phyloP scores from a whole-genome alignment of 257 asterid genomes.

The Ophiorrhiza pumila region DNA sequence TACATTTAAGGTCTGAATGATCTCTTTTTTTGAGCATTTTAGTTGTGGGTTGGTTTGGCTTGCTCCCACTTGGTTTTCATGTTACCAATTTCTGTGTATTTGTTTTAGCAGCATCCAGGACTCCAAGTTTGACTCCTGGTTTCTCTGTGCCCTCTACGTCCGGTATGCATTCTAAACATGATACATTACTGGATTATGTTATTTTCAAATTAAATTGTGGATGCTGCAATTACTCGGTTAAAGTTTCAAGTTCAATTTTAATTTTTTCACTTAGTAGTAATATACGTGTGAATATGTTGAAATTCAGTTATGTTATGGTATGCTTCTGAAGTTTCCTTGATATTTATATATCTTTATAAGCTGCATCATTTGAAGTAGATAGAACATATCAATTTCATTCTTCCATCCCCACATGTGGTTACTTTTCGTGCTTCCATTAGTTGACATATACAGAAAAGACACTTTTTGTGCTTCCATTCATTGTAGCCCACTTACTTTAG shows the following conservation, averaged over 20 bases:
- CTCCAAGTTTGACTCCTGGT: too few species aligned
- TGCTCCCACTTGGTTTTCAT: too few species aligned
- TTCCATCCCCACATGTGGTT: not conserved
- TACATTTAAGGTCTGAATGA: too few species aligned
- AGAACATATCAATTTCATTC: not conserved
- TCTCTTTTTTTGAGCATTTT: too few species aligned
- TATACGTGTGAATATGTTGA: not conserved
- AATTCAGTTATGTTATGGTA: not conserved
- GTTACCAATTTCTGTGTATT: too few species aligned
- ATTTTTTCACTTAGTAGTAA: not conserved
- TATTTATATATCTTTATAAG: not conserved
- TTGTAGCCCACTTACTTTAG: too few species aligned
- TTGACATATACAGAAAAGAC: too few species aligned
- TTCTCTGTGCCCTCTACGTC: slow-evolving; percentile 96
- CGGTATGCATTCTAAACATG: slow-evolving; percentile 42
- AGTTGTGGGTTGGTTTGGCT: too few species aligned
- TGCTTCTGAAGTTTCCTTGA: not conserved
- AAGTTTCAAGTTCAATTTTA: not conserved
- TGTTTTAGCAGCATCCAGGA: too few species aligned
- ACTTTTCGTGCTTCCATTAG: too few species aligned
- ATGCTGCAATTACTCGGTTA: not conserved
- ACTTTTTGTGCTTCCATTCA: too few species aligned
- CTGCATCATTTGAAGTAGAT: not conserved
- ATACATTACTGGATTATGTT: not conserved
- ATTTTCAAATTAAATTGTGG: not conserved